Evolutionary conservation across 2,329 filamentous ascomycete species (phyloP).

Genomic region (Colletotrichum sp.): DNA sequence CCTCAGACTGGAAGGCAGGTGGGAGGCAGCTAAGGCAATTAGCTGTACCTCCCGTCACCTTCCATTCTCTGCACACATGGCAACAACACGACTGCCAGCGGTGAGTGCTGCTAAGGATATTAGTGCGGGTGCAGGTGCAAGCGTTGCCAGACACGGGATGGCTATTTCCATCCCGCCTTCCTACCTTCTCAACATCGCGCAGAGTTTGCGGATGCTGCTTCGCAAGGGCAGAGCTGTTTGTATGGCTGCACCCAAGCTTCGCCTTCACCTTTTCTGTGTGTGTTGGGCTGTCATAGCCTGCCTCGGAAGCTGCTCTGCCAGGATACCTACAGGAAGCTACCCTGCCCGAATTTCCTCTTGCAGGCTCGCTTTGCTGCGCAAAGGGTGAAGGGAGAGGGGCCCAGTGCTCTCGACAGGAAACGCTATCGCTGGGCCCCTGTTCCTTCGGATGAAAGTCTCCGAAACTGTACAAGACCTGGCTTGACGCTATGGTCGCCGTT

Average conservation of each 20-base stretch:
- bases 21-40: background rate
- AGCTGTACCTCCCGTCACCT: background rate
- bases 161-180: background rate
- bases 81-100: background rate
- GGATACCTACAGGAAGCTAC: background rate
- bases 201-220: background rate
- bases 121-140: background rate
- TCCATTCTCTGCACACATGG: background rate
- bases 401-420: background rate
- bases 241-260: background rate
- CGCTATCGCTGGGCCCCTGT: background rate
- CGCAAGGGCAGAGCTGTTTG: background rate
- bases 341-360: background rate
- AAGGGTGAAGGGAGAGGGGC: background rate
- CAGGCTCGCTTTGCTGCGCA: background rate
- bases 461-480: background rate
- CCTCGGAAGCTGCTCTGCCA: background rate
- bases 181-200: background rate
- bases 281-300: background rate
- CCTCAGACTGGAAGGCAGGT: background rate
- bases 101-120: background rate
- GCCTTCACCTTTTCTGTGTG: background rate
- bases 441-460: constrained; percentile 16
- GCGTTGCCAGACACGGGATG: background rate
- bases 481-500: background rate